Conservation (phyloP, 345 rosid genomes). For the Turnera subulata region DNA sequence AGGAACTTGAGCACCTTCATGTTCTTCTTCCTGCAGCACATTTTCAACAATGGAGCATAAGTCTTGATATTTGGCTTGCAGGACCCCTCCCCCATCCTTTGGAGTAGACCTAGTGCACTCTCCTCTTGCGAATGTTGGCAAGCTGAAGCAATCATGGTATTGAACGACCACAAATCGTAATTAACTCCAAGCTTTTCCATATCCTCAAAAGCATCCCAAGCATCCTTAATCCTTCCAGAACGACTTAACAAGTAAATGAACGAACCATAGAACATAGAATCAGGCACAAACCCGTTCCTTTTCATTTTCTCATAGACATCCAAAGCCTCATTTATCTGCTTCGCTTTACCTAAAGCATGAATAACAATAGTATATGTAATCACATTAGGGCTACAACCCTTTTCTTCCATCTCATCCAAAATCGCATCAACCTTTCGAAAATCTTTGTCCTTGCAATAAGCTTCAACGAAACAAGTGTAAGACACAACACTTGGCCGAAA, state of each 20-base stretch:
- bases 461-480: conserved; percentile 65
- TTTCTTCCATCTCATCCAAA: conserved; percentile 62
- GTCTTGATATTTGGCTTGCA: conserved; percentile 58
- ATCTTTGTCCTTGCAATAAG: conserved; percentile 61
- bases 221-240: conserved; percentile 69
- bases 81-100: conserved; percentile 55
- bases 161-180: conserved; percentile 46
- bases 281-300: conserved; percentile 53
- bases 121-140: conserved; percentile 58
- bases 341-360: conserved; percentile 72
- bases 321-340: conserved; percentile 56
- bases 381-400: conserved; percentile 51
- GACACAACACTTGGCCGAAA: conserved; percentile 53
- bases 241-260: conserved; percentile 53
- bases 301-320: conserved; percentile 73
- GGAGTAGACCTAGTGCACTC: conserved; percentile 55
- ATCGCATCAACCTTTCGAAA: conserved; percentile 54
- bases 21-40: conserved; percentile 66
- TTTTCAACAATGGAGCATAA: conserved; percentile 61
- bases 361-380: conserved; percentile 63
- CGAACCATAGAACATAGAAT: conserved; percentile 62
- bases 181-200: conserved; percentile 63
- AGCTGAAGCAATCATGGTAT: conserved; percentile 21
- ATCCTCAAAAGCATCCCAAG: conserved; percentile 64
- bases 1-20: conserved; percentile 58